Conservation (phyloP, 148 eudicot species). For the Suaeda aralocaspica region DNA sequence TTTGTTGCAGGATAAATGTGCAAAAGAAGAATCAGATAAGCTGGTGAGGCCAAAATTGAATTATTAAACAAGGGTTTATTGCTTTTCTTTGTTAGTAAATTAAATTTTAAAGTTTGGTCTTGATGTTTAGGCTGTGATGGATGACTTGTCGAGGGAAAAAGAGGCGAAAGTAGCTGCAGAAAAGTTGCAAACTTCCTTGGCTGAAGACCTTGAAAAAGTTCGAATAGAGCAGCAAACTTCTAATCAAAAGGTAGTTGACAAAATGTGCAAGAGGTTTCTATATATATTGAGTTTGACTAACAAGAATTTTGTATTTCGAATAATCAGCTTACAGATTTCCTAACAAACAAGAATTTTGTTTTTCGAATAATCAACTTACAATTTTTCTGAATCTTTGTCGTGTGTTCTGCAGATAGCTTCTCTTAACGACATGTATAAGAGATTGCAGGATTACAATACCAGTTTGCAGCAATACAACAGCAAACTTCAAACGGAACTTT, state of each 20-base stretch:
- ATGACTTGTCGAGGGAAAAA: conserved; percentile 61
- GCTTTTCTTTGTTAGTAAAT: neutral
- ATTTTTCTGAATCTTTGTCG: conserved; percentile 12
- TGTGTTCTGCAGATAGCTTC: conserved; percentile 59
- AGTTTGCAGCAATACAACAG: conserved; percentile 94
- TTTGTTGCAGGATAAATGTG: conserved; percentile 65
- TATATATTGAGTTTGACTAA: neutral
- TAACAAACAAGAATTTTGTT: too few species aligned
- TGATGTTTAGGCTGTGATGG: conserved; percentile 57
- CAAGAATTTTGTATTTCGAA: neutral
- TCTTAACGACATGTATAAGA: conserved; percentile 79
- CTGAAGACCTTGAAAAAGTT: conserved; percentile 58
- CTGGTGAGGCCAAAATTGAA: conserved; percentile 41
- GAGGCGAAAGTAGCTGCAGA: conserved; percentile 71
- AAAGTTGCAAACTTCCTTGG: conserved; percentile 53
- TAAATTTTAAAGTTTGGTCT: conserved; percentile 13
- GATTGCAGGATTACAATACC: conserved; percentile 88
- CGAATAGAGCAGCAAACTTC: conserved; percentile 61
- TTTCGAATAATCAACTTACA: neutral
- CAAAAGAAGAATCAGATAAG: conserved; percentile 71
- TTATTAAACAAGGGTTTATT: neutral
- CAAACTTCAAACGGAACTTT: conserved; percentile 88
- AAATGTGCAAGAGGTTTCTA: neutral
- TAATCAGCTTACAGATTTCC: neutral
- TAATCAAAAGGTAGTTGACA: conserved; percentile 56